Evolutionary conservation across 225 moss, liverwort and hornwort species (phyloP).

Genomic region (Physcomitrellopsis africana): DNA sequence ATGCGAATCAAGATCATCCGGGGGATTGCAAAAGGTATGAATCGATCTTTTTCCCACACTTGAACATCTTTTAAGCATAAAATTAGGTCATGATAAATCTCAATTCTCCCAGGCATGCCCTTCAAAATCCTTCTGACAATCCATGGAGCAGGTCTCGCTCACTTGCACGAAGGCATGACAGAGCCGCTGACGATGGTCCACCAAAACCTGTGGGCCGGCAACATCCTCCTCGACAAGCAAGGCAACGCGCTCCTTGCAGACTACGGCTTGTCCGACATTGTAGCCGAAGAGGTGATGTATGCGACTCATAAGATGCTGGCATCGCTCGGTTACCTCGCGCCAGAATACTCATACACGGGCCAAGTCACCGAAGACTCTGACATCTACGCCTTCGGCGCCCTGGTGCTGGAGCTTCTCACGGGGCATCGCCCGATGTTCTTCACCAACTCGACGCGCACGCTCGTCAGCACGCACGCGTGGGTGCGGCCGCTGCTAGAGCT

Average conservation of each 20-base stretch:
- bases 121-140: background rate
- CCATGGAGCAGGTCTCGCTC: slow-evolving; percentile 25
- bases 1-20: slow-evolving; percentile 40
- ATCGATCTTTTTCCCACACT: background rate
- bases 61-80: no score
- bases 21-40: slow-evolving; percentile 43
- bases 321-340: slow-evolving; percentile 43
- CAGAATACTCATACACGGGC: slow-evolving; percentile 46
- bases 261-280: slow-evolving; percentile 43
- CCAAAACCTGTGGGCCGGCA: slow-evolving; percentile 50
- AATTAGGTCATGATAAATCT: no score
- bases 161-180: slow-evolving; percentile 39
- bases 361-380: slow-evolving; percentile 35
- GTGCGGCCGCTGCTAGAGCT: slow-evolving; percentile 47
- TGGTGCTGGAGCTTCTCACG: slow-evolving; percentile 45
- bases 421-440: slow-evolving; percentile 41
- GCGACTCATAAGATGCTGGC: slow-evolving; percentile 42
- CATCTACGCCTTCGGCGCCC: slow-evolving; percentile 48
- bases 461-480: slow-evolving; percentile 27
- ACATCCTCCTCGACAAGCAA: slow-evolving; percentile 40
- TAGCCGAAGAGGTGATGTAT: slow-evolving; percentile 50
- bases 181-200: slow-evolving; percentile 33
- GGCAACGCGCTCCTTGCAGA: slow-evolving; percentile 44
- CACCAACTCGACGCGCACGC: slow-evolving; percentile 15
- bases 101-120: background rate